Evolutionary conservation across 257 asterid genomes (phyloP), one percentile per base, ranked within the genome.

Genomic region (Thymus mandschuricus): DNA sequence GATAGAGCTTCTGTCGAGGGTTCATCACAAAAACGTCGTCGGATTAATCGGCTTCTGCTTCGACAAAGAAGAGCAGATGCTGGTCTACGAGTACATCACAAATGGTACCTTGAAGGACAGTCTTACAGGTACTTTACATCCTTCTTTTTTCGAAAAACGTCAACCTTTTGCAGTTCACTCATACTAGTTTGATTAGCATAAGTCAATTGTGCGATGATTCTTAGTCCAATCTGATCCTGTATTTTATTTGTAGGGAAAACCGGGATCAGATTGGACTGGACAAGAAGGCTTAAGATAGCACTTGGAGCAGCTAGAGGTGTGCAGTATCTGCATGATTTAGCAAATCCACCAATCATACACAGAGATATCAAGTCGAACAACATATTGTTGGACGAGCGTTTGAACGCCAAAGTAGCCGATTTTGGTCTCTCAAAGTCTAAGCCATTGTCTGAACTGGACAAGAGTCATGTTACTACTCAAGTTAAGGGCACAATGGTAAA

Each of bases 401-500:
- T 92, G 65, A 89, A 54, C 9, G 99, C 99, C 4, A 89, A 92
- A 88, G 98, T 92, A 46, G 95, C 98, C 3, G 98, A 92, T 86
- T 95, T 95, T 29, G 99, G 99, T 68, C 87, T 95, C 79, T 94
- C 98, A 30, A 95, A 95, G 82, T 92, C 96, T 44, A 92, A 89
- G 83, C 92, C 77, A 9, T 71, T 87, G 77, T 75, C 82, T 43
- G 96, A 89, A 57, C 55, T 80, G 10, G 98, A 88, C 31, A 76
- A 60, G 78, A 84, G 84, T 55, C 95, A 95, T 70, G 82, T 95
- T 30, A 89, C 98, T 62, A 95, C 99, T 77, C 97, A 95, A 83
- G 98, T 95, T 43, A 95, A 95, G 85, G 99, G 98, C 79, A 95
- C 99, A 72, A 88, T 88, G 98, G 99, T 91, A 81, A 89, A 21